Base-by-base conservation (phyloP, 2,329 filamentous ascomycete species). In the Triangularia setosa region DNA sequence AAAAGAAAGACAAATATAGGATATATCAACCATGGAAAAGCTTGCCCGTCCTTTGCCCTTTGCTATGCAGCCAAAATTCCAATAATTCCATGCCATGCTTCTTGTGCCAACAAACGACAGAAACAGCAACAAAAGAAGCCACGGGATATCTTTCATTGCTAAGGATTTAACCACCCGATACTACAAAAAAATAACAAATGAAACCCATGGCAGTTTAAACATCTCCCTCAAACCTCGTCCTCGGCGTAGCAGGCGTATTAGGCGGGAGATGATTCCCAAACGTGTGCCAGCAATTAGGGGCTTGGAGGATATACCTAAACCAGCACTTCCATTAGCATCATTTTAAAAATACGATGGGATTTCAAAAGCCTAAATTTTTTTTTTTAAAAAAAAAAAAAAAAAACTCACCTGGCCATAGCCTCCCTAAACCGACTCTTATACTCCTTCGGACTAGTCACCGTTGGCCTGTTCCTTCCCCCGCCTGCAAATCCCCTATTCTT, bases 341-440 rank as follows among this genome's bases (percentile, higher is more conserved):
- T 12, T 33, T 33, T 12, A 1, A 6, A 30, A 30, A 30, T 11
- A 8, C 27, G 11, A 30, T 30, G 27, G 27, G 27, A 30, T 7
- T 30, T 33, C 30, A 12, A 33, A 1, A 33, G n/a, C n/a, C n/a
- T n/a, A 4, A 1, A 58, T 14, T 1, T 16, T 44, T 24, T 18
- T 59, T 65, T 68, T 57, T 66, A 66, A 48, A 33, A 44, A 8
- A 52, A 9, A 18, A 27, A 30, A 6, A 33, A 21, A 71, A 62
- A 33, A 86, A 86, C 86, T 74, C 88, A 93, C 84, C 93, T 88
- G 72, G 93, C 92, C 95, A 99, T 99, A 12, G 93, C 93, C 78
- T 97, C 94, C 69, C 95, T 82, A 80, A 99, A 99, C 5, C 95
- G 88, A 70, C 91, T 93, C 77, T 97, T 96, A 76, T 99, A 99